Evolutionary conservation across 2,329 filamentous ascomycete species (phyloP).

Genomic region (Fusarium sororula): DNA sequence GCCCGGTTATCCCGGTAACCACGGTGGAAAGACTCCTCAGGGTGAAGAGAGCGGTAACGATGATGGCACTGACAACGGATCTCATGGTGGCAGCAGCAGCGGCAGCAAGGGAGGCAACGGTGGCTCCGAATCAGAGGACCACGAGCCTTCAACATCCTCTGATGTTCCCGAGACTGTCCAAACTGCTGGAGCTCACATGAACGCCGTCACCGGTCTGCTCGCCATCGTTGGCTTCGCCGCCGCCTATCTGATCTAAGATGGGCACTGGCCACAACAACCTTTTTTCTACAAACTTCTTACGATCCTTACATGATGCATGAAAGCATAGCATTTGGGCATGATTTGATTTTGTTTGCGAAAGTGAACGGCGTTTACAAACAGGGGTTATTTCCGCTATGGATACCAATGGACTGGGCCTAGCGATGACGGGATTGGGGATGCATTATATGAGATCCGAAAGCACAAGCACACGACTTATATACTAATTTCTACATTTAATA

Average conservation of each 20-base stretch:
- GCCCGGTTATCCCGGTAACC: constrained; percentile 16
- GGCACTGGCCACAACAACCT: neutral
- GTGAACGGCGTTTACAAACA: constrained; percentile 31
- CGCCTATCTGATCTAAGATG: constrained; percentile 53
- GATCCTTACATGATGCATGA: constrained; percentile 39
- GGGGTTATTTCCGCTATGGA: constrained; percentile 25
- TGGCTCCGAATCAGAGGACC: constrained; percentile 17
- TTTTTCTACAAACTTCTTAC: constrained; percentile 23
- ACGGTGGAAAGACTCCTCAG: constrained; percentile 30
- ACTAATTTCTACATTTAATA: constrained; percentile 36
- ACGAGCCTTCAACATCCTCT: constrained; percentile 21
- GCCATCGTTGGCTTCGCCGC: constrained; percentile 52
- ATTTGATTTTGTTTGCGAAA: constrained; percentile 28
- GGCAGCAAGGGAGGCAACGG: neutral
- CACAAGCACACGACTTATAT: constrained; percentile 35
- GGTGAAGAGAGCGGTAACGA: constrained; percentile 12
- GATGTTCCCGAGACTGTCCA: constrained; percentile 29
- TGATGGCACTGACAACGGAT: constrained; percentile 2
- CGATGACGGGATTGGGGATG: constrained; percentile 26
- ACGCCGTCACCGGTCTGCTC: constrained; percentile 47
- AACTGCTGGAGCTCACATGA: constrained; percentile 44
- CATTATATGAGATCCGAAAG: constrained; percentile 30
- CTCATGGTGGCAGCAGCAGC: constrained; percentile 1
- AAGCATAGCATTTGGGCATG: constrained; percentile 29
- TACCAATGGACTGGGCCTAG: constrained; percentile 19